phyloP scores from a whole-genome alignment of 371 early-diverging fungal species.

The Amoeboaphelidium protococcarum region DNA sequence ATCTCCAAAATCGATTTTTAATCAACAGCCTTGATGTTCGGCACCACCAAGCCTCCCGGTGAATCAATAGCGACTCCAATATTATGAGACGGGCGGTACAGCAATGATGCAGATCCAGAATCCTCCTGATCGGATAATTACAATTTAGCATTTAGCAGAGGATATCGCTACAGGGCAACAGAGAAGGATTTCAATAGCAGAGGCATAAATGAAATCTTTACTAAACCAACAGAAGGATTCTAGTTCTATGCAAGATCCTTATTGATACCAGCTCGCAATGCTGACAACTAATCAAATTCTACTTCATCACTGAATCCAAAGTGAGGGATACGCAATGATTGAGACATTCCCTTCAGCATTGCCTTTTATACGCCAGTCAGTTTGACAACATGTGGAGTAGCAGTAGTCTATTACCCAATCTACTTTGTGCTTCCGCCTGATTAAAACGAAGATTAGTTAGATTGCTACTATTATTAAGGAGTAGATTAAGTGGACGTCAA shows the following conservation, averaged over 20 bases:
- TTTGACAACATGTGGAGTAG: no score
- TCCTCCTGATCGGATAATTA: slow-evolving; percentile 13
- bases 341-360: slow-evolving; percentile 89
- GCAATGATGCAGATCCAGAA: slow-evolving; percentile 19
- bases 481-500: no score
- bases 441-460: no score
- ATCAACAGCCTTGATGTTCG: slow-evolving; percentile 76
- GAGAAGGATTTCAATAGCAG: slow-evolving; percentile 80
- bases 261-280: slow-evolving; percentile 41
- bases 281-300: slow-evolving; percentile 31
- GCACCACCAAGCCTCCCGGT: slow-evolving; percentile 70
- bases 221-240: slow-evolving; percentile 16
- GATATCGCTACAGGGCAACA: slow-evolving; percentile 48
- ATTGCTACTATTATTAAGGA: no score
- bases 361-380: slow-evolving; percentile 66
- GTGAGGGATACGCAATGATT: slow-evolving; percentile 71
- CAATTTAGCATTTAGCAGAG: slow-evolving; percentile 60
- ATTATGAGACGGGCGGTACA: slow-evolving; percentile 52
- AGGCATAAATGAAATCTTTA: slow-evolving; percentile 72
- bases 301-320: slow-evolving; percentile 83
- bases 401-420: no score
- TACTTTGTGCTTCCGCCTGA: no score
- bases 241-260: slow-evolving; percentile 13
- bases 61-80: slow-evolving; percentile 94
- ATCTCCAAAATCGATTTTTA: slow-evolving; percentile 66